Conservation (phyloP, 306 rosid genomes). For the Oemleria cerasiformis region DNA sequence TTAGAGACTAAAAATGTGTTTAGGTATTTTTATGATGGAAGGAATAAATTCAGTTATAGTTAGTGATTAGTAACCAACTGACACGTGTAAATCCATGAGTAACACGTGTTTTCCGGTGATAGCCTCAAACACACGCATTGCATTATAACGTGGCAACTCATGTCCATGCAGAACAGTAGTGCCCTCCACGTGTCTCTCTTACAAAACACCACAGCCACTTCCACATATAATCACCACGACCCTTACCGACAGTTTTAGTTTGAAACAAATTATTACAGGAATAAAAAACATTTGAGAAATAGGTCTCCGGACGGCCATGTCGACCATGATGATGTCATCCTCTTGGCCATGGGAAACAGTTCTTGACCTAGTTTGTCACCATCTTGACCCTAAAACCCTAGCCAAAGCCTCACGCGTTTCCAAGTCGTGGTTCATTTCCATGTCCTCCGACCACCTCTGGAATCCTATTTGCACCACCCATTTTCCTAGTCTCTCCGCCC, state of each 20-base stretch:
- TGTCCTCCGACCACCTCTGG: constrained; percentile 66
- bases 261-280: background rate
- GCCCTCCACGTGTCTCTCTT: constrained; percentile 35
- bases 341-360: constrained; percentile 41
- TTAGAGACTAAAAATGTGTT: too few relatives aligned
- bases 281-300: background rate
- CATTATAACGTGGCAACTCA: constrained; percentile 35
- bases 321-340: background rate
- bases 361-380: constrained; percentile 37
- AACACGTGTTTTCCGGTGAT: constrained; percentile 24
- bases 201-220: too few relatives aligned
- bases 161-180: constrained; percentile 26
- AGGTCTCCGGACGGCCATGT: background rate
- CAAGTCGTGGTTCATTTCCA: constrained; percentile 50
- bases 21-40: too few relatives aligned
- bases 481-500: constrained; percentile 48
- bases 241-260: background rate
- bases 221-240: too few relatives aligned
- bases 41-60: too few relatives aligned
- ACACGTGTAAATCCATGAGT: background rate
- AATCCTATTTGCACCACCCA: constrained; percentile 37
- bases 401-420: constrained; percentile 59
- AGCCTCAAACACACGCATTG: background rate
- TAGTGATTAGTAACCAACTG: too few relatives aligned
- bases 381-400: constrained; percentile 59